phyloP scores from a whole-genome alignment of 805 yeast genomes.

The Saccharomycopsis sp. region DNA sequence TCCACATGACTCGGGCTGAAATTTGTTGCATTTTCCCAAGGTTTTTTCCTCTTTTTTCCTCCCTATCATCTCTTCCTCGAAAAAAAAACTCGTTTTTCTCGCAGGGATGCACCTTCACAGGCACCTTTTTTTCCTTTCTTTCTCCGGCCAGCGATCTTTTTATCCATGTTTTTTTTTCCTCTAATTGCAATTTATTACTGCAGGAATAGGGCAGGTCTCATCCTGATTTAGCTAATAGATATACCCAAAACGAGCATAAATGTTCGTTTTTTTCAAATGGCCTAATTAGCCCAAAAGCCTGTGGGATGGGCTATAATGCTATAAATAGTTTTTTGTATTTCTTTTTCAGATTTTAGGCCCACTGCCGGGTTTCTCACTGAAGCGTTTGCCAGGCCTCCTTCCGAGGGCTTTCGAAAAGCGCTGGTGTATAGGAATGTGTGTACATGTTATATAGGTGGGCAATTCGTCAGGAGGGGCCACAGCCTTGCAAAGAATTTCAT shows the following conservation, averaged over 20 bases:
- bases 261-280: too few species aligned
- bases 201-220: neutral
- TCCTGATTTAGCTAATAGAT: neutral
- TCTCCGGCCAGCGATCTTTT: neutral
- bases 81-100: neutral
- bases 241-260: neutral
- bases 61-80: too few species aligned
- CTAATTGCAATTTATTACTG: neutral
- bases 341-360: too few species aligned
- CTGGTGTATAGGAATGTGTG: too few species aligned
- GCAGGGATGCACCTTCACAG: neutral
- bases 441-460: too few species aligned
- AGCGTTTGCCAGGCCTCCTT: too few species aligned
- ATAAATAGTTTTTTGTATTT: too few species aligned
- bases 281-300: neutral
- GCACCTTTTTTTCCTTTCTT: neutral
- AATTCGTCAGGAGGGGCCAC: too few species aligned
- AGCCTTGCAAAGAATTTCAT: too few species aligned
- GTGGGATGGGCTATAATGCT: neutral
- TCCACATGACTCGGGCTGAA: neutral
- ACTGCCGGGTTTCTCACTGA: too few species aligned
- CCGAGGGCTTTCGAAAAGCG: too few species aligned
- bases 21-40: neutral
- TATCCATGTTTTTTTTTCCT: neutral
- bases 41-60: neutral